phyloP scores from a whole-genome alignment of 805 yeast genomes.

The Huiozyma naganishii region DNA sequence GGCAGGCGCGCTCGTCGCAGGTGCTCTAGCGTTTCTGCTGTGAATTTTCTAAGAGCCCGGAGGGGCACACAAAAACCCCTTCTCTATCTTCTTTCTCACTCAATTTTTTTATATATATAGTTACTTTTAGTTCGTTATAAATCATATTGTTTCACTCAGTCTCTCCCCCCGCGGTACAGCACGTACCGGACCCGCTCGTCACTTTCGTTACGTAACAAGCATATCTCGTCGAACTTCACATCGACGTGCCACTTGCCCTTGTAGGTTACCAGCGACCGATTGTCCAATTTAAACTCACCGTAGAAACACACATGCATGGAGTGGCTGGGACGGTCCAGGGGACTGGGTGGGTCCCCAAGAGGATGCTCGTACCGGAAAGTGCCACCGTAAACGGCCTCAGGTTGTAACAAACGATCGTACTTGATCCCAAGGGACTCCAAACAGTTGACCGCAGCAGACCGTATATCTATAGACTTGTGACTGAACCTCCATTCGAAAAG shows the following conservation, averaged over 20 bases:
- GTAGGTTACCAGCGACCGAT: slow-evolving; percentile 16
- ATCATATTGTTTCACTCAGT: neutral
- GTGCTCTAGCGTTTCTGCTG: slow-evolving; percentile 8
- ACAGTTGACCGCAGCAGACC: slow-evolving; percentile 8
- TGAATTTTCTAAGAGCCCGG: neutral
- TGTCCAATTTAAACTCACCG: slow-evolving; percentile 20
- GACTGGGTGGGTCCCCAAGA: neutral
- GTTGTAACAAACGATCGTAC: slow-evolving; percentile 19
- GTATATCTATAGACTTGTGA: slow-evolving; percentile 15
- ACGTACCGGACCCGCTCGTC: slow-evolving; percentile 21
- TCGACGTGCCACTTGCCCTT: slow-evolving; percentile 26
- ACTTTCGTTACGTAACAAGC: slow-evolving; percentile 19
- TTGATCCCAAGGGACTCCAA: slow-evolving; percentile 15
- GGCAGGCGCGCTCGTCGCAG: slow-evolving; percentile 10
- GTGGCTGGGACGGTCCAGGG: too few relatives aligned
- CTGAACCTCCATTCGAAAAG: slow-evolving; percentile 20
- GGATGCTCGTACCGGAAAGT: slow-evolving; percentile 15
- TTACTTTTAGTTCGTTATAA: slow-evolving; percentile 1
- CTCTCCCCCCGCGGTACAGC: slow-evolving; percentile 6
- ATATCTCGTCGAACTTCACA: slow-evolving; percentile 22
- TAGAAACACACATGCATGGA: slow-evolving; percentile 23
- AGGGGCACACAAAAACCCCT: neutral
- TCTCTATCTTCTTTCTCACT: neutral
- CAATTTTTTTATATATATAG: neutral
- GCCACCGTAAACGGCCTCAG: slow-evolving; percentile 14